Conservation (phyloP, 1,284 basidiomycete species). For the Leucoagaricus sp. region DNA sequence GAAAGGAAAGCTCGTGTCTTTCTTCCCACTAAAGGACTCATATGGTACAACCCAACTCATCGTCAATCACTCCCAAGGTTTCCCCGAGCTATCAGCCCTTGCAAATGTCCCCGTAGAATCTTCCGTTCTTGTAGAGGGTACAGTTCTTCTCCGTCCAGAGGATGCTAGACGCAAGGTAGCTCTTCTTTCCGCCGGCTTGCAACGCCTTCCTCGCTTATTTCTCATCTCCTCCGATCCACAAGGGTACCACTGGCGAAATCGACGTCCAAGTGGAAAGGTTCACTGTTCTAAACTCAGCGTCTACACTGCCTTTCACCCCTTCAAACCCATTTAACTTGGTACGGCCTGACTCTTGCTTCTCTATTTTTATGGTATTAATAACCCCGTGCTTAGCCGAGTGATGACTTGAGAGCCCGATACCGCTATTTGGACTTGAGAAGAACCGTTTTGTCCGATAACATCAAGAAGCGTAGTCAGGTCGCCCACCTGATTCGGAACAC, state of each 20-base stretch:
- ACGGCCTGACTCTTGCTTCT: constrained; percentile 31
- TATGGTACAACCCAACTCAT: constrained; percentile 80
- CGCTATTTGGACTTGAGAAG: constrained; percentile 90
- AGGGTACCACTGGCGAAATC: constrained; percentile 71
- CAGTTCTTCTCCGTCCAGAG: constrained; percentile 63
- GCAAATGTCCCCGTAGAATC: constrained; percentile 73
- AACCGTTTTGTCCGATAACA: constrained; percentile 69
- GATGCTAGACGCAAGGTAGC: constrained; percentile 59
- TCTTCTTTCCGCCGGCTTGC: constrained; percentile 25
- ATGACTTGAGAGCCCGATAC: constrained; percentile 82
- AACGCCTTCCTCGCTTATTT: constrained; percentile 21
- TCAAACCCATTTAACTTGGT: constrained; percentile 75
- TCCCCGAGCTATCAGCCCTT: constrained; percentile 46
- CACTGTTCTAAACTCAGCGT: constrained; percentile 80
- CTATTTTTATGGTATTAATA: constrained; percentile 22
- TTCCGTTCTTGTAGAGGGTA: constrained; percentile 73
- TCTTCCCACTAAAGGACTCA: constrained; percentile 80
- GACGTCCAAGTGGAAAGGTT: constrained; percentile 78
- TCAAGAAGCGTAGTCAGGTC: constrained; percentile 79
- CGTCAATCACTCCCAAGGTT: constrained; percentile 44
- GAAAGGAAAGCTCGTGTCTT: constrained; percentile 72
- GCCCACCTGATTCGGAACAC: constrained; percentile 76
- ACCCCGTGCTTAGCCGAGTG: constrained; percentile 62
- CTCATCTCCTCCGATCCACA: constrained; percentile 22
- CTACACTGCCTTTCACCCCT: constrained; percentile 78